phyloP scores from a whole-genome alignment of 345 rosid species.

The Camelina sativa region DNA sequence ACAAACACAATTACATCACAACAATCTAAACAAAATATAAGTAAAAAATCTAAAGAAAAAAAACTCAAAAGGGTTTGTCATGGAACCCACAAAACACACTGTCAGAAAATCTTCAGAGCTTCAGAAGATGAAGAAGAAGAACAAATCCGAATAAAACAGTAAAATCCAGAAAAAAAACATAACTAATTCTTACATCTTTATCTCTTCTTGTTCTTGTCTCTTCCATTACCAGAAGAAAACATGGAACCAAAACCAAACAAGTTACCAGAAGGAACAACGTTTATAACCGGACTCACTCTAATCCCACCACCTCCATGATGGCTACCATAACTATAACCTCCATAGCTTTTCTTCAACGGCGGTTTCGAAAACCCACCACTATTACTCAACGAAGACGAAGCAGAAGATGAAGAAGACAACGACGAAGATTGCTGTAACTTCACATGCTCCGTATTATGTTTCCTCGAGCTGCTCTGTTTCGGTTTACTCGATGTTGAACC shows the following conservation, averaged over 20 bases:
- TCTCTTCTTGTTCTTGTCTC: conserved; percentile 70
- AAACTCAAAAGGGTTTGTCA: conserved; percentile 10
- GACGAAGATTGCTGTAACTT: conserved; percentile 43
- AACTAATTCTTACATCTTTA: conserved; percentile 37
- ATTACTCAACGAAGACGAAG: conserved; percentile 37
- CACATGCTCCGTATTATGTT: conserved; percentile 44
- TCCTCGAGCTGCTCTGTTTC: conserved; percentile 55
- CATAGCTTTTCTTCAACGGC: conserved; percentile 77
- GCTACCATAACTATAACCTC: conserved; percentile 52
- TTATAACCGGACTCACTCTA: conserved; percentile 67
- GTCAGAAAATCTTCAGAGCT: conserved; percentile 49
- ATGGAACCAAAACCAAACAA: conserved; percentile 74
- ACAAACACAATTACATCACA: conserved; percentile 45
- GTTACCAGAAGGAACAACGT: conserved; percentile 72
- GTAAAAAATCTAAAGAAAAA: neutral
- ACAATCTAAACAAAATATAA: conserved; percentile 6
- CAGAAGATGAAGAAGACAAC: conserved; percentile 31
- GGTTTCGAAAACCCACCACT: conserved; percentile 57
- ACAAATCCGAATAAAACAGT: conserved; percentile 37
- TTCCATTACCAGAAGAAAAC: conserved; percentile 62
- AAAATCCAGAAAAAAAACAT: neutral
- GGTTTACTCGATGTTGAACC: conserved; percentile 52
- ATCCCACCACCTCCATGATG: conserved; percentile 57
- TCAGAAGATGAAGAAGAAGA: conserved; percentile 34
- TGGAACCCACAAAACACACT: conserved; percentile 47